Base-by-base conservation (phyloP, 768 basidiomycete genomes). In the Kwoniella dendrophila region DNA sequence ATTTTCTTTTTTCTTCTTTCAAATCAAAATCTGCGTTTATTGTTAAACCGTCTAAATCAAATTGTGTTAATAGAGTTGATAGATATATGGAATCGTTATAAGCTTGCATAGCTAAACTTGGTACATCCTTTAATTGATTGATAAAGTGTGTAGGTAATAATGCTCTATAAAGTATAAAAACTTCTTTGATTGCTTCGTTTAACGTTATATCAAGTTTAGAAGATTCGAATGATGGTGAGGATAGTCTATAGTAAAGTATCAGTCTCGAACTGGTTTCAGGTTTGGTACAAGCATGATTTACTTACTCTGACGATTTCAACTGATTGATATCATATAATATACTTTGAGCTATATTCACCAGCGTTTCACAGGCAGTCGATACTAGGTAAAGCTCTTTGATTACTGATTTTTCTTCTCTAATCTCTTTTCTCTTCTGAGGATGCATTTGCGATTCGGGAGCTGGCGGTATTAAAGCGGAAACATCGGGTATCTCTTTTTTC, bases 1-100 rank as follows among this genome's bases (percentile, higher is more conserved):
- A 60, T 81, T 83, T 44, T 83, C 85, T 66, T 81, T 81, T 27
- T 83, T 77, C 30, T 67, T 63, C 10, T 57, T 63, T 53, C 20
- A 47, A 24, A 30, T n/a, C n/a, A n/a, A n/a, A n/a, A n/a, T n/a
- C n/a, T n/a, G n/a, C n/a, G n/a, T n/a, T n/a, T n/a, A n/a, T n/a
- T n/a, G n/a, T n/a, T n/a, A 24, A 24, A 4, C 16, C 47, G 4
- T 43, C 29, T n/a, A 8, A 30, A 6, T 56, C 4, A 27, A 61
- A 22, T 44, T 45, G 62, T 59, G 80, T 81, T 0, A 88, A 74
- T 67, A 88, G 63, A 2, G 44, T 36, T 0, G 80, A 71, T 27
- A 94, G 82, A 74, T 88, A 90, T 22, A 84, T 69, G 67, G 87
- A 90, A 64, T 94, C 88, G 74, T 96, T 96, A 18, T 90, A 86